phyloP scores from a whole-genome alignment of 2,329 filamentous ascomycete genomes.

The Pestalotiopsis sp. region DNA sequence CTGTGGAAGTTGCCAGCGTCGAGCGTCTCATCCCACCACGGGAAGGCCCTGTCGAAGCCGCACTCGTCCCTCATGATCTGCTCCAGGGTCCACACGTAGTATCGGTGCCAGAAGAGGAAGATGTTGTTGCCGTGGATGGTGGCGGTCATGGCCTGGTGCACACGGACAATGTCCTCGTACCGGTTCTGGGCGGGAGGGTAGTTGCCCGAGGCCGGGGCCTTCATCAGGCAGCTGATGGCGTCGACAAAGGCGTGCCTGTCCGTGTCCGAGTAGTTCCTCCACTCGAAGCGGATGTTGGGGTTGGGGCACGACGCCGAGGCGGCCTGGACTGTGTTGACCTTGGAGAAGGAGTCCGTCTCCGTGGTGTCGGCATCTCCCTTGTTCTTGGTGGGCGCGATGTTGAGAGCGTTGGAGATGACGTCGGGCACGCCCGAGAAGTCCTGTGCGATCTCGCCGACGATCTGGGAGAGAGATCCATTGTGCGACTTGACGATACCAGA shows the following conservation, averaged over 20 bases:
- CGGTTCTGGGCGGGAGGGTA: conserved; percentile 29
- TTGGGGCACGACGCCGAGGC: conserved; percentile 19
- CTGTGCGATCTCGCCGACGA: background rate
- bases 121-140: conserved; percentile 34
- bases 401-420: background rate
- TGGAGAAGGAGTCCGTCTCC: background rate
- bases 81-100: conserved; percentile 33
- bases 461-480: background rate
- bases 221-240: conserved; percentile 31
- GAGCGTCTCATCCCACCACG: conserved; percentile 38
- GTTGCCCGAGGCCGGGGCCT: conserved; percentile 27
- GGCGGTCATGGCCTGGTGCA: conserved; percentile 33
- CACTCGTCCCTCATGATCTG: conserved; percentile 34
- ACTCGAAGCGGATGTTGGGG: conserved; percentile 31
- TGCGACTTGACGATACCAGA: background rate
- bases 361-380: background rate
- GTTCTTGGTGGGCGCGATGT: background rate
- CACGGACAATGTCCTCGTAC: conserved; percentile 35
- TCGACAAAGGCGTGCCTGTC: conserved; percentile 31
- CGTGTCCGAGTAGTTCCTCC: conserved; percentile 31
- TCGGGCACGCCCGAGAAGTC: conserved; percentile 1
- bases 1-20: conserved; percentile 32
- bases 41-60: conserved; percentile 31
- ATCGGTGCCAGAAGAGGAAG: conserved; percentile 36
- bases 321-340: background rate